These are phyloP conservation scores for Chaetomiaceae sp. DNA, from an alignment of 2,329 filamentous ascomycete genomes.

Conservation along the genomic window DNA sequence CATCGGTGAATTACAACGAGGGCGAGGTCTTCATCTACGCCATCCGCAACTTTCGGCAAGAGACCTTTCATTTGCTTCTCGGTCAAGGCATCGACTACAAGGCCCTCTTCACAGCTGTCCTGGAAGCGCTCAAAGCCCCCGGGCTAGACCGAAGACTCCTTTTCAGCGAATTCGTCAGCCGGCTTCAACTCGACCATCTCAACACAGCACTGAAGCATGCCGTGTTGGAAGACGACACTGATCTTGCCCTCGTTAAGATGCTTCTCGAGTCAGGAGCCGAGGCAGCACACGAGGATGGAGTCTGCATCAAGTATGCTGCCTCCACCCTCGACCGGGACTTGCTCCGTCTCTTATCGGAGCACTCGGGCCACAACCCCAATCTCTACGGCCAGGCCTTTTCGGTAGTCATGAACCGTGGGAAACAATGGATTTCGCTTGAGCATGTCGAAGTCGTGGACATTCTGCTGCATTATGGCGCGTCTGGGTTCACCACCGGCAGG, in stretches of 20 bases:
- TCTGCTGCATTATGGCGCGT: constrained; percentile 24
- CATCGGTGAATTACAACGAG: constrained; percentile 27
- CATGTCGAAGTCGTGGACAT: constrained; percentile 25
- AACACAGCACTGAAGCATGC: constrained; percentile 25
- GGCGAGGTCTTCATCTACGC: constrained; percentile 27
- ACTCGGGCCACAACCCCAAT: constrained; percentile 13
- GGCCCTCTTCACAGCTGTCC: constrained; percentile 21
- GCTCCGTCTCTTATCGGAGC: constrained; percentile 20
- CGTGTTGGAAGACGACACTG: constrained; percentile 19
- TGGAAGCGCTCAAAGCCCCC: constrained; percentile 20
- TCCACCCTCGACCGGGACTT: constrained; percentile 20
- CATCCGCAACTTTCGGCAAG: constrained; percentile 22
- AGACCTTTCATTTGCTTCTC: constrained; percentile 24
- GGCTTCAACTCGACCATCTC: constrained; percentile 24
- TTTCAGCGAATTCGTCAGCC: constrained; percentile 17
- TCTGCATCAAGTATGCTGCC: constrained; percentile 26
- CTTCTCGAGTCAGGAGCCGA: constrained; percentile 26
- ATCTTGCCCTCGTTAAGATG: constrained; percentile 21
- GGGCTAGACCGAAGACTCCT: constrained; percentile 14
- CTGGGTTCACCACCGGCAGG: constrained; percentile 14
- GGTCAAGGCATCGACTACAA: constrained; percentile 22
- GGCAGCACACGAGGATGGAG: constrained; percentile 22
- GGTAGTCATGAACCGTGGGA: constrained; percentile 20
- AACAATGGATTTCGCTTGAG: constrained; percentile 26
- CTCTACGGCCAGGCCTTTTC: constrained; percentile 23